Conservation (phyloP, 2,329 filamentous ascomycete species). For the Tothia fuscella region DNA sequence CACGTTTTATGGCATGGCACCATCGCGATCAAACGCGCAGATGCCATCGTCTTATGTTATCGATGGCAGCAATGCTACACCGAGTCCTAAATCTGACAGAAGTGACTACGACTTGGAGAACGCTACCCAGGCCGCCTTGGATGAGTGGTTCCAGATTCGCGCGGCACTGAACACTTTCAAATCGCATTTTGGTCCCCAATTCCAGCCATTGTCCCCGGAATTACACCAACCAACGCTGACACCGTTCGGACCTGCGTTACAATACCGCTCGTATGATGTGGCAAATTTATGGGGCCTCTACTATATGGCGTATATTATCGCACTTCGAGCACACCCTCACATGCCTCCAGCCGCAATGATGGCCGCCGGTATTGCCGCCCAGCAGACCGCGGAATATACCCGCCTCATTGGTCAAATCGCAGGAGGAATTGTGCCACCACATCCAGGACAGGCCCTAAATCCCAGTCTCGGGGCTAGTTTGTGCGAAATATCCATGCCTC, state of each 20-base stretch:
- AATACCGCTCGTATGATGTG: conserved; percentile 80
- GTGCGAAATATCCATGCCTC: conserved; percentile 67
- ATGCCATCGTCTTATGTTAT: conserved; percentile 31
- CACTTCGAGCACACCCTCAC: conserved; percentile 70
- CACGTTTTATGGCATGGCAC: conserved; percentile 40
- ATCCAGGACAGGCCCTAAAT: conserved; percentile 44
- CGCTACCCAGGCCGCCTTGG: conserved; percentile 55
- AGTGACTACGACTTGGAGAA: conserved; percentile 46
- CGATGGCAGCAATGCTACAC: conserved; percentile 8
- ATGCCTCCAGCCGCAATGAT: conserved; percentile 90
- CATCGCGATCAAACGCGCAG: conserved; percentile 27
- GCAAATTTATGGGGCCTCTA: conserved; percentile 80
- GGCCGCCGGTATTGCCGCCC: conserved; percentile 66
- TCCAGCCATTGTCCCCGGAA: conserved; percentile 62
- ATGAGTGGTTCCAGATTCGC: conserved; percentile 68
- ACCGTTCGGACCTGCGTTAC: conserved; percentile 70
- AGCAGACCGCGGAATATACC: conserved; percentile 58
- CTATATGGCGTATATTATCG: conserved; percentile 71
- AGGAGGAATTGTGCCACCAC: conserved; percentile 48
- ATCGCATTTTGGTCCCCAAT: conserved; percentile 57
- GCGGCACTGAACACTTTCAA: conserved; percentile 58
- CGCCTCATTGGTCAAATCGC: conserved; percentile 69
- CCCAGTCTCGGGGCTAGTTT: conserved; percentile 70
- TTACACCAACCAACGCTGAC: conserved; percentile 48
- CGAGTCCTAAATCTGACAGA: conserved; percentile 8